Percentiles rank a stretch among this genome's conserved stretches.
Evolutionary conservation across 192 early-diverging fungal species (phyloP).

Genomic region (Linderina pennispora): DNA sequence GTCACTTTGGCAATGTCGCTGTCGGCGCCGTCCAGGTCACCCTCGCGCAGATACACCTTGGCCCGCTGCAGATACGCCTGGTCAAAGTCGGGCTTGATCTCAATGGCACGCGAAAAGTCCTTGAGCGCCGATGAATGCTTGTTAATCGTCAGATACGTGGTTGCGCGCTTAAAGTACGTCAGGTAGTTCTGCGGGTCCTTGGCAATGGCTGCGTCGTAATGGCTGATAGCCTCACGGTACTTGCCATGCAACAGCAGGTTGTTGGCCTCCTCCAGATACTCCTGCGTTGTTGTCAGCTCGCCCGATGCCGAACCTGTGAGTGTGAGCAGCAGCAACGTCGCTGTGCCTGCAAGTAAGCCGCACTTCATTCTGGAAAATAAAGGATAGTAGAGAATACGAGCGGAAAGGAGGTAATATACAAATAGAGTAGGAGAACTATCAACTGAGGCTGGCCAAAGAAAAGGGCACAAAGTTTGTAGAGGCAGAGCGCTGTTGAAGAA

Average conservation of each 20-base stretch:
- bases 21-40: constrained; percentile 56
- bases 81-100: constrained; percentile 75
- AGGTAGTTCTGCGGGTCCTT: constrained; percentile 77
- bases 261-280: constrained; percentile 43
- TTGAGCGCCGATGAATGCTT: constrained; percentile 62
- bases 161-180: constrained; percentile 83
- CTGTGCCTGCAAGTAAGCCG: constrained; percentile 22
- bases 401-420: too few species aligned
- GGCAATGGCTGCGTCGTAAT: constrained; percentile 49
- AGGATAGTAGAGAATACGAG: neutral
- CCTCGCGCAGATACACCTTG: constrained; percentile 61
- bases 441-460: too few species aligned
- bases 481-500: too few species aligned
- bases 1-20: constrained; percentile 48
- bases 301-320: constrained; percentile 14
- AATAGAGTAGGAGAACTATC: too few species aligned
- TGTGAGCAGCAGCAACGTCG: constrained; percentile 22
- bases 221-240: constrained; percentile 25
- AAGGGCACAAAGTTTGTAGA: too few species aligned
- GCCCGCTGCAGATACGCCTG: constrained; percentile 72
- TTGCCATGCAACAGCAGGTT: constrained; percentile 29
- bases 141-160: constrained; percentile 71
- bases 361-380: constrained; percentile 19
- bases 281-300: constrained; percentile 29
- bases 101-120: constrained; percentile 77